Percentiles rank a stretch among this genome's conserved stretches.
phyloP scores from a whole-genome alignment of 371 early-diverging fungal genomes.

The Mortierella sp. region DNA sequence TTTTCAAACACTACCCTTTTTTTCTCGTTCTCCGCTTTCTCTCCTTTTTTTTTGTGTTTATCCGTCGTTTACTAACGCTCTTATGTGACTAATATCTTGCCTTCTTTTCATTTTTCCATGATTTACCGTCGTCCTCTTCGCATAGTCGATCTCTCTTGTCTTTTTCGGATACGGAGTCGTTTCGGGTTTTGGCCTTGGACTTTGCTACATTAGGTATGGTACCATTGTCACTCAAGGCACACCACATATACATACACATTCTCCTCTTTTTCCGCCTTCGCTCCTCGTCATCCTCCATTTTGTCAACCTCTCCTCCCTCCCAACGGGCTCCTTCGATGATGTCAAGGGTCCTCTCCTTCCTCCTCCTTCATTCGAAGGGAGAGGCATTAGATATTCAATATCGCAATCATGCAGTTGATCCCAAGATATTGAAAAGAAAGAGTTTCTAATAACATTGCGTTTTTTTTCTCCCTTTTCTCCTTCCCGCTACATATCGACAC shows the following conservation, averaged over 20 bases:
- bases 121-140: neutral
- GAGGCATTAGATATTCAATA: neutral
- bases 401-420: neutral
- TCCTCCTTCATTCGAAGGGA: neutral
- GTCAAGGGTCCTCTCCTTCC: neutral
- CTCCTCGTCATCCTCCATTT: neutral
- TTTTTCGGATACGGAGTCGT: slow-evolving; percentile 77
- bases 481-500: neutral
- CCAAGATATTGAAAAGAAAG: neutral
- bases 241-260: neutral
- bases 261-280: neutral
- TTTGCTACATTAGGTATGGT: slow-evolving; percentile 67
- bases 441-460: neutral
- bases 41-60: neutral
- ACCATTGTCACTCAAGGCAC: neutral
- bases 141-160: slow-evolving; percentile 64
- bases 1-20: neutral
- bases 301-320: neutral
- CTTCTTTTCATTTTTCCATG: neutral
- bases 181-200: slow-evolving; percentile 76
- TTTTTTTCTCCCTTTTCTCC: neutral
- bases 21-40: neutral
- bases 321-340: neutral
- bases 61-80: neutral
- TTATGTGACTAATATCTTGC: too few relatives aligned